These are phyloP conservation scores for Chloranthus sessilifolius DNA, from an alignment of 164 flowering plant species.

Conservation along the genomic window DNA sequence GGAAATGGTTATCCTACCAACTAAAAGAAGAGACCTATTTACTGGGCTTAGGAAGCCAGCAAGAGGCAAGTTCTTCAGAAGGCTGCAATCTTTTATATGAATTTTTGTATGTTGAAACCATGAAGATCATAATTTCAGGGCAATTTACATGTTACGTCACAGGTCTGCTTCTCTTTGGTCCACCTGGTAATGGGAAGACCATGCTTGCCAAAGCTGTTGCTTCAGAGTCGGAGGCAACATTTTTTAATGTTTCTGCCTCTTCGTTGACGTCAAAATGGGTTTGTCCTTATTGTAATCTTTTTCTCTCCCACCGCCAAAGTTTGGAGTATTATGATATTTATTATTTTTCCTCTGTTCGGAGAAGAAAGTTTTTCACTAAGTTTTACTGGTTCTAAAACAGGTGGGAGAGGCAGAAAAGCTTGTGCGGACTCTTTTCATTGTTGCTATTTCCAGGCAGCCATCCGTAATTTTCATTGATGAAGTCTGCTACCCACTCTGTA, in stretches of 20 bases:
- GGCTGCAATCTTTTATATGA: background rate
- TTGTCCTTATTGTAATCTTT: conserved; percentile 22
- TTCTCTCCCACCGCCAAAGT: background rate
- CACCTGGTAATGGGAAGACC: conserved; percentile 99
- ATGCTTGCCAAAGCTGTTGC: conserved; percentile 99
- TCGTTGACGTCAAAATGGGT: conserved; percentile 99
- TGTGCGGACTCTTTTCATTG: conserved; percentile 90
- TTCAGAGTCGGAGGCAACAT: conserved; percentile 93
- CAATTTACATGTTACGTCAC: background rate
- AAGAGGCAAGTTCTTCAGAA: conserved; percentile 46
- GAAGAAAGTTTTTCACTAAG: background rate
- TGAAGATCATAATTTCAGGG: background rate
- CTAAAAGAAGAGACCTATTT: conserved; percentile 89
- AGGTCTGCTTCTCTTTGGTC: conserved; percentile 99
- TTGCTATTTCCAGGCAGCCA: conserved; percentile 90
- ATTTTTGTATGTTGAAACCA: background rate
- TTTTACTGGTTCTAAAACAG: conserved; percentile 30
- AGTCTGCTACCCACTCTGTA: conserved; percentile 36
- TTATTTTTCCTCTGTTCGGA: background rate
- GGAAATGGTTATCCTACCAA: conserved; percentile 98
- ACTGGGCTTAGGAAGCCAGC: conserved; percentile 95
- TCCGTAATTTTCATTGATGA: conserved; percentile 97
- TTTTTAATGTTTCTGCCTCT: conserved; percentile 95
- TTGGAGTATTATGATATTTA: background rate
- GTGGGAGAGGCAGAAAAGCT: conserved; percentile 99